phyloP scores from a whole-genome alignment of 768 basidiomycete genomes.

The Pleurotus cornucopiae region DNA sequence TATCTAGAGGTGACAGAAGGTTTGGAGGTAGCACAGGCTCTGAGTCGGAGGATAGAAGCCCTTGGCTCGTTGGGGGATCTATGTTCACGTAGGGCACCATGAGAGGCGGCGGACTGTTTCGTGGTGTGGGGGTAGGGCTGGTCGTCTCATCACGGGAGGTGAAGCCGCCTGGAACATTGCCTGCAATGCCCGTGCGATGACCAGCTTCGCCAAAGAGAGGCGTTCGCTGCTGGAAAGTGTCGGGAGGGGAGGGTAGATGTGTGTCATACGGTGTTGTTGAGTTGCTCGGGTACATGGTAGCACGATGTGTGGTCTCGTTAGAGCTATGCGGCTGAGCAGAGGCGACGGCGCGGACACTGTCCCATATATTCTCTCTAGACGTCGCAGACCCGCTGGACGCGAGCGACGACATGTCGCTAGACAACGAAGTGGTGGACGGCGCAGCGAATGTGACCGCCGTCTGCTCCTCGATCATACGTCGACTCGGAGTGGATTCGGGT shows the following conservation, averaged over 20 bases:
- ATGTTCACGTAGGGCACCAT: constrained; percentile 2
- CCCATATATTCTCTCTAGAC: neutral
- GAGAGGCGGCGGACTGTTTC: constrained; percentile 1
- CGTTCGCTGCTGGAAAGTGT: constrained; percentile 1
- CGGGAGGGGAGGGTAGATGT: neutral
- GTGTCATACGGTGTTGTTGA: neutral
- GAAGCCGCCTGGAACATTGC: neutral
- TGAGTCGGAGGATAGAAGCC: neutral
- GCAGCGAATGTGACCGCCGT: constrained; percentile 6
- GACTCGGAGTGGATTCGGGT: too few relatives aligned
- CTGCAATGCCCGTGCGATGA: neutral
- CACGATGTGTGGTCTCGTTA: neutral
- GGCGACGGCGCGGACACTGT: neutral
- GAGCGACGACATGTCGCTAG: constrained; percentile 1
- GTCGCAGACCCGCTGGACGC: neutral
- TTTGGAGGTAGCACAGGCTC: neutral
- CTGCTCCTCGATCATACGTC: constrained; percentile 2
- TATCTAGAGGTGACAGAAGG: constrained; percentile 6
- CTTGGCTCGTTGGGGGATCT: neutral
- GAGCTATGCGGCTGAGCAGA: neutral
- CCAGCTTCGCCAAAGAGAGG: neutral
- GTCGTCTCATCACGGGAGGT: neutral
- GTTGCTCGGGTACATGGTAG: neutral
- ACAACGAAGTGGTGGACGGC: neutral
- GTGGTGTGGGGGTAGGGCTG: neutral